These are phyloP conservation scores for Eutypella sp. DNA, from an alignment of 2,329 filamentous ascomycete genomes.

Conservation along the genomic window DNA sequence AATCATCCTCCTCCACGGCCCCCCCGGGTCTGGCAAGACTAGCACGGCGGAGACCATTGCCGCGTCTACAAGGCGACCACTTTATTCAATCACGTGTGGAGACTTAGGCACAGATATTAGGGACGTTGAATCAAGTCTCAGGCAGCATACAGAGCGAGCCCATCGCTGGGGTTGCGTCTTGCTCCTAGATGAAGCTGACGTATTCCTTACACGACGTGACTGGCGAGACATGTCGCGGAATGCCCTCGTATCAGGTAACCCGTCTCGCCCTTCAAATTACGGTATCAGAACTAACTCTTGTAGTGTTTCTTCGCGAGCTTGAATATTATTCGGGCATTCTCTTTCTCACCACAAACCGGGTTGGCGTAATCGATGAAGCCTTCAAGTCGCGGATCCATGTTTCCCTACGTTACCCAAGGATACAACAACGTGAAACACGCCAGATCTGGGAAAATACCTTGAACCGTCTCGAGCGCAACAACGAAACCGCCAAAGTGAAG, in stretches of 20 bases:
- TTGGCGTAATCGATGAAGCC: slow-evolving; percentile 17
- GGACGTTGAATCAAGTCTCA: slow-evolving; percentile 18
- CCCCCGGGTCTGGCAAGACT: slow-evolving; percentile 38
- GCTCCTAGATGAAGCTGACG: slow-evolving; percentile 26
- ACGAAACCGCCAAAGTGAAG: slow-evolving; percentile 3
- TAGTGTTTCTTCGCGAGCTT: slow-evolving; percentile 13
- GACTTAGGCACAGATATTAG: slow-evolving; percentile 23
- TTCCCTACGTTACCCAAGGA: slow-evolving; percentile 12
- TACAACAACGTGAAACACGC: slow-evolving; percentile 5
- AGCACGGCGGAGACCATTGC: slow-evolving; percentile 34
- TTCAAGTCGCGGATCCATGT: slow-evolving; percentile 21
- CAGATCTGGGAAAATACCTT: slow-evolving; percentile 18
- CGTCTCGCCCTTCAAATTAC: too few species aligned
- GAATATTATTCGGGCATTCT: slow-evolving; percentile 17
- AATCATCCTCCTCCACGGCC: slow-evolving; percentile 39
- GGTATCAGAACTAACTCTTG: neutral
- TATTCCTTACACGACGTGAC: slow-evolving; percentile 30
- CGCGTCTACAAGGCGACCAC: slow-evolving; percentile 26
- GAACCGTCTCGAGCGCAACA: slow-evolving; percentile 12
- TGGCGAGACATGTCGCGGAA: slow-evolving; percentile 10
- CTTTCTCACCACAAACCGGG: slow-evolving; percentile 19
- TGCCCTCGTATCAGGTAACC: slow-evolving; percentile 15
- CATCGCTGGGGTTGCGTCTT: slow-evolving; percentile 33
- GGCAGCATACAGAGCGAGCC: slow-evolving; percentile 33
- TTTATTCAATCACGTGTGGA: slow-evolving; percentile 27